Evolutionary conservation across 2,329 filamentous ascomycete genomes (phyloP), one percentile per base, ranked within the genome.

Genomic region (Microdochium trichocladiopsis): DNA sequence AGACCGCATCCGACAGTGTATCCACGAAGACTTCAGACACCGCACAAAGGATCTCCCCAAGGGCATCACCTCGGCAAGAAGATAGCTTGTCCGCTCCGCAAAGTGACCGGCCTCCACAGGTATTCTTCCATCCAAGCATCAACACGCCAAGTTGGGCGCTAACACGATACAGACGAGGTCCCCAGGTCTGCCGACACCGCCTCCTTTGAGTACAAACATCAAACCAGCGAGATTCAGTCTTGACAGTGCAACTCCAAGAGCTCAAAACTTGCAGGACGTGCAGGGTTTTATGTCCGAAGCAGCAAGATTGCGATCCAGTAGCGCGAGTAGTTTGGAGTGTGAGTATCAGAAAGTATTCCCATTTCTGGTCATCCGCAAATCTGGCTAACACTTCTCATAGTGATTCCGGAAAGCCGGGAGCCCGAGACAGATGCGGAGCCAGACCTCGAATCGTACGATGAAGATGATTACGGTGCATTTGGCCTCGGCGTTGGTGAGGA

Each of bases 251-350:
- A 96, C 92, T 1, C 92, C 92, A 9, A 83, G 85, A 59, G 91
- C 91, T 2, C 90, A 95, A 64, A 93, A 90, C 51, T 73, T 90
- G 51, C 82, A 90, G 60, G 90, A 95, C 54, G 80, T 90, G 57
- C 80, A 86, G 52, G 74, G 69, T 37, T 64, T 74, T 23, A 62
- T 82, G 25, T 70, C 66, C 23, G 79, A 84, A 11, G 75, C 68
- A 56, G 77, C 68, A 55, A 79, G 75, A 60, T 65, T 78, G 52
- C 82, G 86, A 22, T 84, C 84, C 5, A 86, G 83, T 63, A 86
- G 84, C 56, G 77, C 81, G n/a, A 86, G 80, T 60, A 92, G 86
- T 64, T 80, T 95, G 52, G 88, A 92, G 73, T 85, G 90, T 94
- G 69, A 61, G 76, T 67, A 49, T n/a, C 12, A 6, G 6, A 45